Evolutionary conservation across 148 eudicot species (phyloP), one percentile per base, ranked within the genome.

Genomic region (Spergularia marina): DNA sequence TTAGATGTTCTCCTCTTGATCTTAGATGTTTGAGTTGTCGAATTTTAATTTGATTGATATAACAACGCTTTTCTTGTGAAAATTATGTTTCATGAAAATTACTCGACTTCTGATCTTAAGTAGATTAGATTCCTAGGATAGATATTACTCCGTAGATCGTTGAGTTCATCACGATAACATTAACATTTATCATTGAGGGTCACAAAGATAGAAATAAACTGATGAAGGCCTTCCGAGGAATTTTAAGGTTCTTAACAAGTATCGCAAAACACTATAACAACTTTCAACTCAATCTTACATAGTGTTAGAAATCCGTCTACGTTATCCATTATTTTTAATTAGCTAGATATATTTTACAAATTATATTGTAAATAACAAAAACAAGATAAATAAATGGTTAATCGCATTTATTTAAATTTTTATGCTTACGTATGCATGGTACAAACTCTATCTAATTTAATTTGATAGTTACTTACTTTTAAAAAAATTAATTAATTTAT

Each of bases 91-190:
- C 5, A 4, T 65, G 69, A 65, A 40, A 40, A 65, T 65, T 39
- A 65, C 69, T 13, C 25, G 0, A 23, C 25, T 23, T 23, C 25
- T n/a, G n/a, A n/a, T 39, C 10, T 65, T 65, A 30, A 12, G 52
- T 65, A 17, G 69, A 40, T 65, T 65, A 17, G 69, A 65, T 65
- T 65, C 69, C 69, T 39, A 65, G 69, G 40, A 65, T 39, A 39
- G 25, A 23, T 23, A 23, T 23, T 23, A n/a, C n/a, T n/a, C n/a
- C n/a, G n/a, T n/a, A 39, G n/a, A 16, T 18, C 17, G 40, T 49
- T 11, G 47, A 13, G 47, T 14, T 64, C 9, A 23, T 34, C 15
- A 36, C 40, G 67, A 7, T 64, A 34, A 64, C n/a, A 34, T 12
- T 15, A 23, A 23, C 25, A 23, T 23, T 23, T 23, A 34, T 64